Conservation (phyloP, 2,329 filamentous ascomycete genomes). For the Colletotrichum higginsianum region DNA sequence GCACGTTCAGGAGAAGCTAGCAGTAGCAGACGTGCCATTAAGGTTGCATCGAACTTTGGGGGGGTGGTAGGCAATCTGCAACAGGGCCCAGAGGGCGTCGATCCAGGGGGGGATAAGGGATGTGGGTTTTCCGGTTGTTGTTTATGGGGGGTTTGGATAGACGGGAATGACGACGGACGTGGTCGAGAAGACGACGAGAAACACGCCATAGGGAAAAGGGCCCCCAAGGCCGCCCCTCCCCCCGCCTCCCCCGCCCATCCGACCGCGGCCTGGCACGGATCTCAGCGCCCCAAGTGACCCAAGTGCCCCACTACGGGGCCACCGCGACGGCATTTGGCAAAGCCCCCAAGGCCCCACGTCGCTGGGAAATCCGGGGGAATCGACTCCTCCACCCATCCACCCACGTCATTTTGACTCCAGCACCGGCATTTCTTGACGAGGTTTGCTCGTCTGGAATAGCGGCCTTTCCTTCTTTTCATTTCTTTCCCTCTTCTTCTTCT, state of each 20-base stretch:
- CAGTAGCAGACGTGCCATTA: conserved; percentile 31
- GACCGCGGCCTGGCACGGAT: not conserved
- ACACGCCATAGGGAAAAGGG: not conserved
- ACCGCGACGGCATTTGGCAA: conserved; percentile 24
- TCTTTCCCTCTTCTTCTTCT: not conserved
- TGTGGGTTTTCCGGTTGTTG: not conserved
- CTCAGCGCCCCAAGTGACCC: conserved; percentile 19
- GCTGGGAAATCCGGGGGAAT: conserved; percentile 32
- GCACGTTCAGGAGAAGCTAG: conserved; percentile 5
- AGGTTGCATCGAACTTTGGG: conserved; percentile 34
- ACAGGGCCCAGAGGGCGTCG: not conserved
- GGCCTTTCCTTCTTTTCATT: conserved; percentile 21
- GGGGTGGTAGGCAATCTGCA: conserved; percentile 15
- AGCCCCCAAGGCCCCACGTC: conserved; percentile 13
- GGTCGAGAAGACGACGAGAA: conserved; percentile 1
- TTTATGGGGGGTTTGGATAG: not conserved
- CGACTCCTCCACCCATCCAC: conserved; percentile 42
- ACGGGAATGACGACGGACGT: not conserved
- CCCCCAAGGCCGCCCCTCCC: conserved; percentile 10
- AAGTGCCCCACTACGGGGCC: conserved; percentile 25
- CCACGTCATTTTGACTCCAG: conserved; percentile 38
- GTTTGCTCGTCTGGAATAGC: conserved; percentile 40
- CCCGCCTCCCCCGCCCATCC: not conserved
- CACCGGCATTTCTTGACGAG: conserved; percentile 36
- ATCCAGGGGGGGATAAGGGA: not conserved